A percentile compares a stretch with the other conserved stretches of the same genome.
phyloP scores from a whole-genome alignment of 2,329 filamentous ascomycete species.

The Botrytis paeoniae region DNA sequence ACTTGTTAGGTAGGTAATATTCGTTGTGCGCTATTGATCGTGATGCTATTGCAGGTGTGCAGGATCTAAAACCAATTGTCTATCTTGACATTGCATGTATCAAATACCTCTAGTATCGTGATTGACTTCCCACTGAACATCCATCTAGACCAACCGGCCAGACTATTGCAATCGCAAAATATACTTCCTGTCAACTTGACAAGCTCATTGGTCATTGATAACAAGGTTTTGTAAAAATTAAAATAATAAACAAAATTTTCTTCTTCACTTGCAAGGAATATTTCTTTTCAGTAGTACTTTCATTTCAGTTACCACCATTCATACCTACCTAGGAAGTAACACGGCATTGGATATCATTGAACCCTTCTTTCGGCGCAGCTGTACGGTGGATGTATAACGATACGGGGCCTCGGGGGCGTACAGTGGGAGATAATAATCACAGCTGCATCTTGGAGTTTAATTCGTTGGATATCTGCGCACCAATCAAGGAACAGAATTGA shows the following conservation, averaged over 20 bases:
- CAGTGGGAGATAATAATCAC: neutral
- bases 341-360: neutral
- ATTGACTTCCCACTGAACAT: neutral
- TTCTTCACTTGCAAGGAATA: neutral
- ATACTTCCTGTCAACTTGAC: neutral
- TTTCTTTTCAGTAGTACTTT: neutral
- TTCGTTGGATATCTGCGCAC: slow-evolving; percentile 1
- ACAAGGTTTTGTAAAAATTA: neutral
- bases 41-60: neutral
- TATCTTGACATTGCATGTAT: neutral
- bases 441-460: neutral
- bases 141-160: neutral
- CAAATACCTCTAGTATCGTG: neutral
- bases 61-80: neutral
- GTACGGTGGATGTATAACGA: neutral
- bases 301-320: neutral
- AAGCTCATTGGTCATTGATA: neutral
- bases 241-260: neutral
- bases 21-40: neutral
- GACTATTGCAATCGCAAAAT: neutral
- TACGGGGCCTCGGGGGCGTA: no score
- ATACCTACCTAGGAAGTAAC: neutral
- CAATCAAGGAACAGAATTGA: slow-evolving; percentile 1
- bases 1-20: neutral
- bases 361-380: neutral